phyloP scores from a whole-genome alignment of 1,139 yeast species.

The Kodamaea sp. region DNA sequence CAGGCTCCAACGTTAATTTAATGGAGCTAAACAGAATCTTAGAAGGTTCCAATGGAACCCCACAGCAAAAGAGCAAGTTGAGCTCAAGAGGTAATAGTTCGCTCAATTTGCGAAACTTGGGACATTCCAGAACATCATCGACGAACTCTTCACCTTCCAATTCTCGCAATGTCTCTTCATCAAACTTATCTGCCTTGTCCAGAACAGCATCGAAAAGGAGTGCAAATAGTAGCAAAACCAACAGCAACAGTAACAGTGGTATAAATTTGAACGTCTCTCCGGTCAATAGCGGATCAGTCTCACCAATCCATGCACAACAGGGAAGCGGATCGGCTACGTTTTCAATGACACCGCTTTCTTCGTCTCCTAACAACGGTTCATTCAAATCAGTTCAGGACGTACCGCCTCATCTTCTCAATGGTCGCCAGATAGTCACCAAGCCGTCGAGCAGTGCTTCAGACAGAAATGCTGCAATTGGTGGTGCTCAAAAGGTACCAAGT shows the following conservation, averaged over 20 bases:
- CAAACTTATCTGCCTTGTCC: slow-evolving; percentile 20
- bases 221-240: slow-evolving; percentile 5
- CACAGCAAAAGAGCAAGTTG: slow-evolving; percentile 9
- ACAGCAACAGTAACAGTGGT: slow-evolving; percentile 7
- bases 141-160: slow-evolving; percentile 28
- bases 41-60: slow-evolving; percentile 17
- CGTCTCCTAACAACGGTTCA: slow-evolving; percentile 10
- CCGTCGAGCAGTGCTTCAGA: slow-evolving; percentile 39
- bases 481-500: slow-evolving; percentile 19
- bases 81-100: slow-evolving; percentile 26
- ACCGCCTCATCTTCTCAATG: slow-evolving; percentile 7
- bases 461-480: slow-evolving; percentile 26
- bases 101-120: slow-evolving; percentile 18
- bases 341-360: slow-evolving; percentile 11
- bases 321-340: slow-evolving; percentile 9
- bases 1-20: slow-evolving; percentile 41
- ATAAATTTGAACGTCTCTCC: slow-evolving; percentile 1
- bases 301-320: slow-evolving; percentile 5
- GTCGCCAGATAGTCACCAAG: slow-evolving; percentile 13
- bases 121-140: slow-evolving; percentile 20
- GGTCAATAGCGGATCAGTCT: slow-evolving; percentile 2
- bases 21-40: slow-evolving; percentile 26
- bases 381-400: slow-evolving; percentile 7
- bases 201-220: slow-evolving; percentile 15
- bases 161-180: slow-evolving; percentile 30